Conservation (phyloP, 2,329 filamentous ascomycete genomes). For the Aspergillus phoenicis region DNA sequence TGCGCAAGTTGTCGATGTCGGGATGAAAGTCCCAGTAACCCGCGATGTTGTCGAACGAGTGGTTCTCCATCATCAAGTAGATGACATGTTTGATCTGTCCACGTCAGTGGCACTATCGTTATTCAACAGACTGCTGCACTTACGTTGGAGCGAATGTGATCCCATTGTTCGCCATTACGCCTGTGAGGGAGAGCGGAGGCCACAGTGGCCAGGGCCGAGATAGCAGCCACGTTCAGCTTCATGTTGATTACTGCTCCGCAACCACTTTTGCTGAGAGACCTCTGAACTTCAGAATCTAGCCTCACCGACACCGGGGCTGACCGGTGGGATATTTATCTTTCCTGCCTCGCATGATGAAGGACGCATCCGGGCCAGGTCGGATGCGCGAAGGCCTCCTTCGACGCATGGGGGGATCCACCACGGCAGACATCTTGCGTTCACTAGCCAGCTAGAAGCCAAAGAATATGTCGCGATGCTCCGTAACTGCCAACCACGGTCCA, state of each 20-base stretch:
- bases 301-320: background rate
- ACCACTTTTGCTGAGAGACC: background rate
- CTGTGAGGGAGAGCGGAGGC: constrained; percentile 23
- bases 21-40: constrained; percentile 43
- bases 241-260: constrained; percentile 15
- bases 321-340: constrained; percentile 9
- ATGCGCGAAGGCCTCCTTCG: background rate
- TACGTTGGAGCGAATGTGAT: constrained; percentile 28
- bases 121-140: constrained; percentile 1
- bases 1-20: constrained; percentile 41
- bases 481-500: background rate
- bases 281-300: background rate
- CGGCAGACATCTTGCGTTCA: background rate
- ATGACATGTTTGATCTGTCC: constrained; percentile 39
- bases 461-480: background rate
- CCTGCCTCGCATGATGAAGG: background rate
- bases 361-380: background rate
- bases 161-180: constrained; percentile 21
- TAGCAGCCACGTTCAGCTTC: constrained; percentile 20
- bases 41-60: constrained; percentile 46
- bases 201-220: constrained; percentile 17
- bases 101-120: constrained; percentile 3
- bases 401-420: background rate
- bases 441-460: background rate
- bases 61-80: constrained; percentile 44